Base-by-base conservation (phyloP, 2,329 filamentous ascomycete genomes). In the Annulohypoxylon truncatum region DNA sequence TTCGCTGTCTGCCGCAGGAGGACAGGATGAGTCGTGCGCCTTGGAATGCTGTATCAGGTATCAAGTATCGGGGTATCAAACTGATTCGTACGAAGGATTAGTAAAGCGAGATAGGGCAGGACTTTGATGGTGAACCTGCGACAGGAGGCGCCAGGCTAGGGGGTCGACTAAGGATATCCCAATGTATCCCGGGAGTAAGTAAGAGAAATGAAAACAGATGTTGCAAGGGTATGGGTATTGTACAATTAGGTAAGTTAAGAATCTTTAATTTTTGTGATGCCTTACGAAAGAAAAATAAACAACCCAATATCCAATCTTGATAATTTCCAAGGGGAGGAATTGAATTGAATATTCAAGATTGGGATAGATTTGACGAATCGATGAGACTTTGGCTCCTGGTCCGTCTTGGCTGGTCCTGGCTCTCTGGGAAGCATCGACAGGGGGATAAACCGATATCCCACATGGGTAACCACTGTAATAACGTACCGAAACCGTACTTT, bases 1-100 rank as follows among this genome's bases (percentile, higher is more conserved):
- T 79, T 77, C 72, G 74, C 65, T 72, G 72, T 68, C 63, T 75
- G 77, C 75, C 74, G 76, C 75, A 76, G 72, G 67, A 74, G 70
- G 68, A 72, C 71, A 73, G 66, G 60, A 68, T 75, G 74, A 73
- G 72, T 77, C 72, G 74, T 74, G 75, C 76, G 74, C 73, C 71
- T 75, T 76, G 72, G 77, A 76, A 75, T 78, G 74, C 73, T 75
- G 70, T 73, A 72, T 75, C 66, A 68, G 52, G 66, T 76, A 75
- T 76, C 73, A 65, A 65, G 65, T 71, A 61, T 56, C 64, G 28
- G 42, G 44, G 68, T 76, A 71, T 73, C 67, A 71, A 70, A 70
- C 56, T 42, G 66, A 68, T 71, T 71, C 71, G 69, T 70, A 67
- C 68, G 67, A 75, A 73, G 71, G 74, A 72, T 74, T 75, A 65